A percentile compares a stretch with the other conserved stretches of the same genome.
Conservation (phyloP, 1,284 basidiomycete species). For the Hemileia vastatrix region DNA sequence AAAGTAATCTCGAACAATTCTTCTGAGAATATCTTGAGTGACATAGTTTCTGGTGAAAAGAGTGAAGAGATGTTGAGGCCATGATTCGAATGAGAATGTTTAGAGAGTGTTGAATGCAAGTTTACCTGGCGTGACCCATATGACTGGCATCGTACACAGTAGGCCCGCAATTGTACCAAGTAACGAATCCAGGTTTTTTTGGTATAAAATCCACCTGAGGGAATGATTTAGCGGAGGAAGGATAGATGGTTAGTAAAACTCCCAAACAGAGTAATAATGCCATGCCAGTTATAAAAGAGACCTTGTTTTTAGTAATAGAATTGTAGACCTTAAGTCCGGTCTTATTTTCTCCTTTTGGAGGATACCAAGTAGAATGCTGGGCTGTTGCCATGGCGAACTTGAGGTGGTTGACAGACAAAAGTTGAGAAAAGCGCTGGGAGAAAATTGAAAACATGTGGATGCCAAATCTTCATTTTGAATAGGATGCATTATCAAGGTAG, state of each 20-base stretch:
- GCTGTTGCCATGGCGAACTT: neutral
- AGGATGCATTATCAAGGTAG: neutral
- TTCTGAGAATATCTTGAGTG: conserved; percentile 86
- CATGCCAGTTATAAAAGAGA: conserved; percentile 34
- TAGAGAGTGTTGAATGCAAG: conserved; percentile 19
- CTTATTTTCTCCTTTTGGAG: conserved; percentile 28
- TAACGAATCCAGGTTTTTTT: conserved; percentile 68
- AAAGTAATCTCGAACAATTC: conserved; percentile 92
- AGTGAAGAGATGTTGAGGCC: too few species aligned
- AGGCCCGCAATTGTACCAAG: conserved; percentile 96
- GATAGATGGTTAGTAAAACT: neutral
- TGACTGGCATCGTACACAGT: conserved; percentile 98
- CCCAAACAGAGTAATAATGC: conserved; percentile 16
- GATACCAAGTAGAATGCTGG: neutral
- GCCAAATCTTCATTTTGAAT: neutral
- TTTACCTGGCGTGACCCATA: conserved; percentile 94
- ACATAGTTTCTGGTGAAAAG: conserved; percentile 75
- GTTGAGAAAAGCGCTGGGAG: neutral
- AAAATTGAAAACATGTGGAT: neutral
- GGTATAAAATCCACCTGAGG: conserved; percentile 71
- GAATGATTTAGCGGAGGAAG: neutral
- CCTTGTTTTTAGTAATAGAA: conserved; percentile 84
- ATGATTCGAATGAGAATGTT: too few species aligned
- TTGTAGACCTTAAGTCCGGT: conserved; percentile 75
- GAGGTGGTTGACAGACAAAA: neutral